Conservation (phyloP, 495 filamentous ascomycete species). For the Aspergillus bertholletiae region DNA sequence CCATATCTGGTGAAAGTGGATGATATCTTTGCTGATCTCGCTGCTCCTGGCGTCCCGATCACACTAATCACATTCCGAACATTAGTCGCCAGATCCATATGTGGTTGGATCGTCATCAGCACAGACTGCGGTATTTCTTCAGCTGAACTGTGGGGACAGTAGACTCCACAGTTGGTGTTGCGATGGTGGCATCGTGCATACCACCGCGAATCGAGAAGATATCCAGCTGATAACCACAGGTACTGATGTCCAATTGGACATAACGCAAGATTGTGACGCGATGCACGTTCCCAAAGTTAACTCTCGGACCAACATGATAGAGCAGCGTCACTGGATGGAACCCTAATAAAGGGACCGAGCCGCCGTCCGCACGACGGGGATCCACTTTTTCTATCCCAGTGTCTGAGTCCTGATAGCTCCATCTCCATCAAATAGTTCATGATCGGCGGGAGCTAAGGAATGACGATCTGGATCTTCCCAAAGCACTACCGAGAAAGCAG, state of each 20-base stretch:
- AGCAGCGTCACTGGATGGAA: too few species aligned
- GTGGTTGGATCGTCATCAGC: neutral
- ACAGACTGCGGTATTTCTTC: slow-evolving; percentile 1
- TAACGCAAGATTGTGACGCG: too few species aligned
- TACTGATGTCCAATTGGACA: too few species aligned
- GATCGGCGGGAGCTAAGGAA: neutral
- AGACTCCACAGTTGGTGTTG: too few species aligned
- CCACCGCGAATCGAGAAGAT: too few species aligned
- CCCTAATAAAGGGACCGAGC: too few species aligned
- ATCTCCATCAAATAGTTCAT: neutral
- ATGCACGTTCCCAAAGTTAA: too few species aligned
- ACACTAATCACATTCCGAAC: neutral
- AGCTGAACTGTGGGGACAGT: slow-evolving; percentile 6
- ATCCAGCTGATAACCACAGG: too few species aligned
- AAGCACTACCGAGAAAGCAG: neutral
- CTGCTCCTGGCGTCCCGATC: neutral
- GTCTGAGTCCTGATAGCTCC: neutral
- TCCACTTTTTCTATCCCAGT: too few species aligned
- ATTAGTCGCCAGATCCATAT: neutral
- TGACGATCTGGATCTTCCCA: neutral
- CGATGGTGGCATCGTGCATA: too few species aligned
- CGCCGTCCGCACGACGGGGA: too few species aligned
- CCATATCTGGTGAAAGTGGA: neutral
- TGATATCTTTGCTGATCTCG: neutral
- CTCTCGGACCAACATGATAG: too few species aligned